Evolutionary conservation across 2,329 filamentous ascomycete genomes (phyloP).

Genomic region (Fusarium subtropicale): DNA sequence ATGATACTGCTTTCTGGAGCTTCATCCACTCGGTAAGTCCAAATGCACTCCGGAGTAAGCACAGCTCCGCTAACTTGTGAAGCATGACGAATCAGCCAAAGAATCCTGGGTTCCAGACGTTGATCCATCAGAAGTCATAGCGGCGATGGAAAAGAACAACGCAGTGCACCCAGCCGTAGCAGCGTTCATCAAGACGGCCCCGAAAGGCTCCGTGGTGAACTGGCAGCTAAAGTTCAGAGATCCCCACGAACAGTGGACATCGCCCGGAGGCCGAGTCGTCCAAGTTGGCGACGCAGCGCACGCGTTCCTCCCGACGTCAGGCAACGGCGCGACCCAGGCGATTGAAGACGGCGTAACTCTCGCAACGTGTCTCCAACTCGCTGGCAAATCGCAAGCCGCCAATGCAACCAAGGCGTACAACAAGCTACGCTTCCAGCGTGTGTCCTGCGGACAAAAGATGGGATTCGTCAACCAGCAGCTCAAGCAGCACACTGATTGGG

Average conservation of each 20-base stretch:
- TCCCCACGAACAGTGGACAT: conserved; percentile 36
- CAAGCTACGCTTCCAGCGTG: conserved; percentile 25
- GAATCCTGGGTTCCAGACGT: conserved; percentile 34
- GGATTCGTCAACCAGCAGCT: conserved; percentile 33
- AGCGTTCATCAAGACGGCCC: conserved; percentile 27
- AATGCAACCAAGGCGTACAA: conserved; percentile 26
- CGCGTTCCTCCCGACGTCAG: conserved; percentile 28
- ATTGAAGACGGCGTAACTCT: conserved; percentile 36
- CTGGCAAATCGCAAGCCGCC: conserved; percentile 10
- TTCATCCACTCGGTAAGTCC: conserved; percentile 30
- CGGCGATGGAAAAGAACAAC: conserved; percentile 32
- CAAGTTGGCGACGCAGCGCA: conserved; percentile 33
- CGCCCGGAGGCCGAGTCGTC: conserved; percentile 25
- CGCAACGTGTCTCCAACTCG: conserved; percentile 26
- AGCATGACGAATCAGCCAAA: conserved; percentile 30
- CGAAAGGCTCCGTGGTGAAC: conserved; percentile 33
- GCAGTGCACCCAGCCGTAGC: conserved; percentile 27
- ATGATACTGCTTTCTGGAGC: conserved; percentile 32
- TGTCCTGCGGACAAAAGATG: conserved; percentile 28
- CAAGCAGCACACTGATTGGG: conserved; percentile 35
- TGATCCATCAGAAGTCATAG: conserved; percentile 27
- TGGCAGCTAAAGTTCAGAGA: conserved; percentile 38
- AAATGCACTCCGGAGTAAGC: neutral
- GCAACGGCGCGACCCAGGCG: conserved; percentile 29
- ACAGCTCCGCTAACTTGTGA: neutral